Evolutionary conservation across 2,329 filamentous ascomycete species (phyloP).

Genomic region (Sclerotinia spermophila): DNA sequence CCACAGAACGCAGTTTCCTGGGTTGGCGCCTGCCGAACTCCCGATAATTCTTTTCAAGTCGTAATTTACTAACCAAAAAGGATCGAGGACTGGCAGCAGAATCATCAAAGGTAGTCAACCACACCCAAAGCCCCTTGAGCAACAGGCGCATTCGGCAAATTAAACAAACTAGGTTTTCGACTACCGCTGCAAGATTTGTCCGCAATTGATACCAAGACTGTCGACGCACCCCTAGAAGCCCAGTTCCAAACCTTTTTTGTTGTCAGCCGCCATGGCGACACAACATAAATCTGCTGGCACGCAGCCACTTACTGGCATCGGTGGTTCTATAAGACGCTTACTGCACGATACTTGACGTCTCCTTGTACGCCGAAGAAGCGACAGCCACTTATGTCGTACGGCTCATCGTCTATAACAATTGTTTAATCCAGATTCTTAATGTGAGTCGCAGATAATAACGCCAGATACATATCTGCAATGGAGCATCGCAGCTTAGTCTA

Average conservation of each 20-base stretch:
- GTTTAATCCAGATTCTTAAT: not conserved
- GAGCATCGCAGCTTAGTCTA: not conserved
- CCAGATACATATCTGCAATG: not conserved
- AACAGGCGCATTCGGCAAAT: not conserved
- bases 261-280: not conserved
- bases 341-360: not conserved
- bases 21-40: not conserved
- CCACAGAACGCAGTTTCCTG: not conserved
- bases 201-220: constrained; percentile 20
- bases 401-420: not conserved
- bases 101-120: not conserved
- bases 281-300: not conserved
- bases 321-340: not conserved
- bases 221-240: not conserved
- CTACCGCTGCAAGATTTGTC: constrained; percentile 8
- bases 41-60: not conserved
- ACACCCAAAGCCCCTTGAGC: not conserved
- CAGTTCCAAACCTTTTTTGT: not conserved
- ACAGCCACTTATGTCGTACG: no score
- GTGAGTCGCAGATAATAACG: not conserved
- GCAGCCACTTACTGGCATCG: no score
- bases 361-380: not conserved
- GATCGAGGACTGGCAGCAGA: not conserved
- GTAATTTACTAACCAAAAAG: not conserved
- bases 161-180: constrained; percentile 16